Evolutionary conservation across 2,329 filamentous ascomycete species (phyloP), one percentile per base, ranked within the genome.

Genomic region (Paracamarosporium sp.): DNA sequence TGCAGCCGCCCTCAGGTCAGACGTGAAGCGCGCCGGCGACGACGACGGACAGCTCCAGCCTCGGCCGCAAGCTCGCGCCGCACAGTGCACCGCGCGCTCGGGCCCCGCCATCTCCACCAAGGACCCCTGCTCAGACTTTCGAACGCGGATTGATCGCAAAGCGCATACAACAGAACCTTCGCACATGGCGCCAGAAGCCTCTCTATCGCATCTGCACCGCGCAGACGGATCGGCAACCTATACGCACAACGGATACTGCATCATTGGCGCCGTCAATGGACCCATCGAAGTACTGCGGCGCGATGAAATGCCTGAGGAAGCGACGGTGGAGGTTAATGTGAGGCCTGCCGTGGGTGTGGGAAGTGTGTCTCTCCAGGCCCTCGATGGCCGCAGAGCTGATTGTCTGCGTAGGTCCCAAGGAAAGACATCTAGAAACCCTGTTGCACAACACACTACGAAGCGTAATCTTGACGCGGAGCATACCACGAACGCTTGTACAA

Each of bases 281-380:
- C 95, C 95, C 15, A 87, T 98, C 65, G 95, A 99, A 80, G 92
- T 94, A 15, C 88, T 88, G 67, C 87, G 93, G 69, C 88, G 92
- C 69, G 94, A 99, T 73, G 92, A 98, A 76, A 87, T 95, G 65
- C 90, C 95, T 7, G 93, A 96, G 77, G 93, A 97, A 80, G 92
- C 94, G 27, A 87, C 90, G 48, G 83, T 99, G 64, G 95, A 98
- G 78, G 91, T 99, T 56, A 88, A 94, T 73, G 86, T 99, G 63
- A 88, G 95, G 75, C 94, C 94, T 47, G 89, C 90, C 33, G 88
- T 90, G 62, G 93, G 93, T 15, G 88, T 95, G 44, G 92, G 91
- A 81, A 90, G 93, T 88, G 76, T 73, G 84, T 69, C 22, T 46
- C 12, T 7, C 36, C 25, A 15, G 38, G 35, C 17, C 12, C 28